Percentiles rank a stretch among this genome's conserved stretches.
Conservation (phyloP, 345 rosid species). For the Heritiera littoralis region DNA sequence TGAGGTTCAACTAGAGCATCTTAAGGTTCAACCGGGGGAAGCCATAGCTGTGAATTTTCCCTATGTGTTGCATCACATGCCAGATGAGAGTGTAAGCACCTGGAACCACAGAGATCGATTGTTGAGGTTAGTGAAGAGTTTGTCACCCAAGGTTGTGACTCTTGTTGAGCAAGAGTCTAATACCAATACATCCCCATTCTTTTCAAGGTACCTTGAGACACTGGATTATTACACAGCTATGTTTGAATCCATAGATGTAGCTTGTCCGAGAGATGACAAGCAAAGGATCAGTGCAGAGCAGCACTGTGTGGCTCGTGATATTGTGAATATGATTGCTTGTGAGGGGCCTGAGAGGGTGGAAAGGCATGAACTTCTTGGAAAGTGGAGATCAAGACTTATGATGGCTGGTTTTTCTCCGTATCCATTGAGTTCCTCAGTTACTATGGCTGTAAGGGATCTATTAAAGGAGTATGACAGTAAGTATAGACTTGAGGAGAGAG, state of each 20-base stretch:
- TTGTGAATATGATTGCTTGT: constrained; percentile 85
- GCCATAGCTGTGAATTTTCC: constrained; percentile 91
- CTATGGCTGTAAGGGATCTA: constrained; percentile 42
- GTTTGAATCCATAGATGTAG: constrained; percentile 78
- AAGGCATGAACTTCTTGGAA: constrained; percentile 72
- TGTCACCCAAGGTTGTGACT: constrained; percentile 73
- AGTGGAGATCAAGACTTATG: constrained; percentile 63
- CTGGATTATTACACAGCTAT: constrained; percentile 74
- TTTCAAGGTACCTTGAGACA: constrained; percentile 59
- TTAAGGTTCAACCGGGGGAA: constrained; percentile 61
- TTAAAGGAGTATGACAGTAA: constrained; percentile 49
- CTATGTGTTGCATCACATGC: constrained; percentile 89
- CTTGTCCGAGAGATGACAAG: constrained; percentile 54
- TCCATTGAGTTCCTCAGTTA: constrained; percentile 42
- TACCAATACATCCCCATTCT: constrained; percentile 78
- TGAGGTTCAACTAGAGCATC: constrained; percentile 61
- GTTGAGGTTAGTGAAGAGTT: constrained; percentile 76
- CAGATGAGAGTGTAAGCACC: constrained; percentile 89
- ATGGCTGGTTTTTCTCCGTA: constrained; percentile 71
- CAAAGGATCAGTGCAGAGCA: constrained; percentile 78
- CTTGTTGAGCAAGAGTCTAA: constrained; percentile 83
- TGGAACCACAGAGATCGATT: constrained; percentile 79
- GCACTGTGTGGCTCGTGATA: constrained; percentile 85
- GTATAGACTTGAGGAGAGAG: constrained; percentile 50
- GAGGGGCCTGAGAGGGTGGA: constrained; percentile 81